phyloP scores from a whole-genome alignment of 1,284 basidiomycete species.

The Heimioporus punctisporus region DNA sequence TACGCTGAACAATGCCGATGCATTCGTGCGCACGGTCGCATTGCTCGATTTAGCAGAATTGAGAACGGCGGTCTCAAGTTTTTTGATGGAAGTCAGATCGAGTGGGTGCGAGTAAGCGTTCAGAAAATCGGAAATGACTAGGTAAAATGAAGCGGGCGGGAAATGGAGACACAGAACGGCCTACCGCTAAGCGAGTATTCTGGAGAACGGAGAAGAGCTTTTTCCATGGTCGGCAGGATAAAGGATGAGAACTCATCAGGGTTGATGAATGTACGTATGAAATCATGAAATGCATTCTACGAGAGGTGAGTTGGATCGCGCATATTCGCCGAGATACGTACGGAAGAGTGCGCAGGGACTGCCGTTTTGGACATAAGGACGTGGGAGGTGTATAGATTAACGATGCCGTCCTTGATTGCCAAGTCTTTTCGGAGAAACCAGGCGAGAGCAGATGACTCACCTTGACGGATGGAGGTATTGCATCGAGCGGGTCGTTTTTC shows the following conservation, averaged over 20 bases:
- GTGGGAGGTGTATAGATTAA: constrained; percentile 51
- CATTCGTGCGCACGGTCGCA: constrained; percentile 57
- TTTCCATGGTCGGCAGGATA: constrained; percentile 72
- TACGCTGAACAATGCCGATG: constrained; percentile 63
- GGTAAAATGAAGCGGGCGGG: constrained; percentile 4
- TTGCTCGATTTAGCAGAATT: constrained; percentile 83
- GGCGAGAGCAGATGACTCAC: constrained; percentile 1
- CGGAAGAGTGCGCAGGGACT: constrained; percentile 51
- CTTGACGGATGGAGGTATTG: constrained; percentile 22
- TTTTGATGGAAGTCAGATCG: constrained; percentile 55
- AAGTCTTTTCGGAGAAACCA: neutral
- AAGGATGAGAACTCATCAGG: constrained; percentile 50
- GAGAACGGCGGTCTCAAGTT: constrained; percentile 66
- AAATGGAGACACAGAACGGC: constrained; percentile 11
- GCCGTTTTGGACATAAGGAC: constrained; percentile 61
- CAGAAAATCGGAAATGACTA: constrained; percentile 61
- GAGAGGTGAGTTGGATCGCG: constrained; percentile 8
- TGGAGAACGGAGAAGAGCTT: constrained; percentile 72
- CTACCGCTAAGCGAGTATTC: constrained; percentile 67
- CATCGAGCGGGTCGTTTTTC: constrained; percentile 45
- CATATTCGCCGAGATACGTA: constrained; percentile 31
- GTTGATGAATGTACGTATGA: constrained; percentile 55
- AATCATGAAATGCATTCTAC: constrained; percentile 58
- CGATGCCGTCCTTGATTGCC: constrained; percentile 46
- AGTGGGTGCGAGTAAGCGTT: constrained; percentile 57